These are phyloP conservation scores for Dryas drummondii DNA, from an alignment of 306 rosid species.

Conservation along the genomic window DNA sequence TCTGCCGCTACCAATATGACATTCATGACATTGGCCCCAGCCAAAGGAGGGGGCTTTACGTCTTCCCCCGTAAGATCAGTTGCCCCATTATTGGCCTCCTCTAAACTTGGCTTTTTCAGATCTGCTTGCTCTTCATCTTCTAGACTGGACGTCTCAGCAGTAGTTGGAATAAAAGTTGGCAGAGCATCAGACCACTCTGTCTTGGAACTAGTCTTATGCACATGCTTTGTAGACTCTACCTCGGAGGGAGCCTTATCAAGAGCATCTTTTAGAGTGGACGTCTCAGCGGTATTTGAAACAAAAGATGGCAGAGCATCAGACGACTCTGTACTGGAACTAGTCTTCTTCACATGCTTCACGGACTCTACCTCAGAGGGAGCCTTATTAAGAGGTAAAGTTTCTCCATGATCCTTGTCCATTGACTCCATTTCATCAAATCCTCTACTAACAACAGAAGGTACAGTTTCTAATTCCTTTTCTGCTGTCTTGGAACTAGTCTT, in stretches of 20 bases:
- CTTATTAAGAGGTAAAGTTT: slow-evolving; percentile 29
- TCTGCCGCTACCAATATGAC: slow-evolving; percentile 79
- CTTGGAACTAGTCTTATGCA: slow-evolving; percentile 26
- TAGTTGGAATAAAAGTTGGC: slow-evolving; percentile 34
- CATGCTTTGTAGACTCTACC: slow-evolving; percentile 26
- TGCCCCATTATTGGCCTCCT: slow-evolving; percentile 29
- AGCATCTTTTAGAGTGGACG: slow-evolving; percentile 28
- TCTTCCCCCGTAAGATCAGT: slow-evolving; percentile 28
- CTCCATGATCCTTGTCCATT: slow-evolving; percentile 23
- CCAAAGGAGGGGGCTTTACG: slow-evolving; percentile 67
- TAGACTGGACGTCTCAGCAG: slow-evolving; percentile 17
- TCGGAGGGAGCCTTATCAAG: slow-evolving; percentile 28
- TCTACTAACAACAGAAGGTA: slow-evolving; percentile 26
- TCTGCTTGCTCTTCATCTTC: slow-evolving; percentile 30
- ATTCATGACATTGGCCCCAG: slow-evolving; percentile 88
- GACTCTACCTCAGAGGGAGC: slow-evolving; percentile 24
- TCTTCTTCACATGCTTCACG: slow-evolving; percentile 26
- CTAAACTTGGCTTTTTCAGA: slow-evolving; percentile 25
- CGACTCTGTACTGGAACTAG: slow-evolving; percentile 27
- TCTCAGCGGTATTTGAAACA: slow-evolving; percentile 24
- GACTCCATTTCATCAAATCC: slow-evolving; percentile 27
- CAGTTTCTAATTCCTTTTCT: slow-evolving; percentile 41
- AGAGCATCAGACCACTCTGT: slow-evolving; percentile 30
- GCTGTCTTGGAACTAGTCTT: slow-evolving; percentile 26
- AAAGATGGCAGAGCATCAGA: slow-evolving; percentile 36